phyloP scores from a whole-genome alignment of 768 basidiomycete species.

The Boletus reticulatus region DNA sequence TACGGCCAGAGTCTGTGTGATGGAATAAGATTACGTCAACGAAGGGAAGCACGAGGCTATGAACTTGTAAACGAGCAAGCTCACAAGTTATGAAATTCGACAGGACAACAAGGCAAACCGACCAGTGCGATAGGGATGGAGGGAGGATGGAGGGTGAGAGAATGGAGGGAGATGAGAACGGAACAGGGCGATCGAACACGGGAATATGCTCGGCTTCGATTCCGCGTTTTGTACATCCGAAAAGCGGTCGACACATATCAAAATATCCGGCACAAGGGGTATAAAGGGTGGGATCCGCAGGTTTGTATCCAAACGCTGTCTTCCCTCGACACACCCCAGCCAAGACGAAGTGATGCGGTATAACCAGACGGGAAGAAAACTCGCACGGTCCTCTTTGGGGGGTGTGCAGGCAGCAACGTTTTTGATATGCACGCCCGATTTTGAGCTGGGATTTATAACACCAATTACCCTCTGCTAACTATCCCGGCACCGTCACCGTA shows the following conservation, averaged over 20 bases:
- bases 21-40: slow-evolving; percentile 1
- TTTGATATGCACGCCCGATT: slow-evolving; percentile 34
- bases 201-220: slow-evolving; percentile 19
- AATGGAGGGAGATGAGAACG: slow-evolving; percentile 1
- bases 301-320: background rate
- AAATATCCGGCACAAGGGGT: slow-evolving; percentile 11
- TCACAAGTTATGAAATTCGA: background rate
- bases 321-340: background rate
- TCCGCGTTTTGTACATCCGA: slow-evolving; percentile 15
- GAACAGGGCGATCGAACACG: slow-evolving; percentile 13
- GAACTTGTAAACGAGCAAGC: background rate
- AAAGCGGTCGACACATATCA: slow-evolving; percentile 17
- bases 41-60: background rate
- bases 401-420: slow-evolving; percentile 22
- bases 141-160: background rate
- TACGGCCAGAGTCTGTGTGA: background rate
- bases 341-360: background rate
- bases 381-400: slow-evolving; percentile 25
- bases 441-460: slow-evolving; percentile 32
- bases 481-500: background rate
- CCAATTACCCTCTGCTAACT: slow-evolving; percentile 18
- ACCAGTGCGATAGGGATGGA: background rate
- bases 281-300: slow-evolving; percentile 13
- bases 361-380: slow-evolving; percentile 20
- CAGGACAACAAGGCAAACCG: background rate